These are phyloP conservation scores for Lentinula lateritia DNA, from an alignment of 768 basidiomycete genomes.

Conservation along the genomic window DNA sequence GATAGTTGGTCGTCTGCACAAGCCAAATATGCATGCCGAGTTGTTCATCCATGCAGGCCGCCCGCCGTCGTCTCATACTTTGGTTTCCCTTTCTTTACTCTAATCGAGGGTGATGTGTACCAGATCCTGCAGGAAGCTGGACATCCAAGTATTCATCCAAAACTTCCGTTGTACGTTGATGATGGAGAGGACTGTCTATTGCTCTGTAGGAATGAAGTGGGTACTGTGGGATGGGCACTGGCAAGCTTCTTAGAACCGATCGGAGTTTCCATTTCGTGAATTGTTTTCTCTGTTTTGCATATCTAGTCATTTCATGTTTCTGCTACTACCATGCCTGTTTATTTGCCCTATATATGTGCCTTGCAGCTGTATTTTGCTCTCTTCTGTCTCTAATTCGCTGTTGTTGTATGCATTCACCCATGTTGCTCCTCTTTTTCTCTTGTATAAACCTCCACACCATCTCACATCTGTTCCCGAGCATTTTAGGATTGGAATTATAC, in stretches of 20 bases:
- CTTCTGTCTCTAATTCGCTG: background rate
- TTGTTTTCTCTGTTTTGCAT: slow-evolving; percentile 2
- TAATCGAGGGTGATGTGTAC: slow-evolving; percentile 56
- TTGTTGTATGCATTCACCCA: background rate
- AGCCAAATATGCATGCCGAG: slow-evolving; percentile 61
- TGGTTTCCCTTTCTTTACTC: slow-evolving; percentile 70
- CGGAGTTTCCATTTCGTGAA: slow-evolving; percentile 19
- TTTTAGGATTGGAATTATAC: background rate
- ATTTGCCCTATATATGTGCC: background rate
- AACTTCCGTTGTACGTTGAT: slow-evolving; percentile 74
- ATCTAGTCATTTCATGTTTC: background rate
- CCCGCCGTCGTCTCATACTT: slow-evolving; percentile 62
- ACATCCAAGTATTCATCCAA: slow-evolving; percentile 68
- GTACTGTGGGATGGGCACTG: slow-evolving; percentile 71
- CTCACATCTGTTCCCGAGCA: background rate
- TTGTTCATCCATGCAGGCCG: slow-evolving; percentile 64
- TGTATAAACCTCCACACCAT: background rate
- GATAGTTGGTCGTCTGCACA: slow-evolving; percentile 39
- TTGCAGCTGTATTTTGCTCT: background rate
- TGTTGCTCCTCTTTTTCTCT: background rate
- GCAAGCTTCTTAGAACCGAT: slow-evolving; percentile 76
- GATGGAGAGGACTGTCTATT: slow-evolving; percentile 75
- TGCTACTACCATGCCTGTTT: background rate
- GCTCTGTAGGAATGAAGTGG: slow-evolving; percentile 52
- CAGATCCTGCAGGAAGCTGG: slow-evolving; percentile 73